Evolutionary conservation across 768 basidiomycete species (phyloP).

Genomic region (Lentinula edodes): DNA sequence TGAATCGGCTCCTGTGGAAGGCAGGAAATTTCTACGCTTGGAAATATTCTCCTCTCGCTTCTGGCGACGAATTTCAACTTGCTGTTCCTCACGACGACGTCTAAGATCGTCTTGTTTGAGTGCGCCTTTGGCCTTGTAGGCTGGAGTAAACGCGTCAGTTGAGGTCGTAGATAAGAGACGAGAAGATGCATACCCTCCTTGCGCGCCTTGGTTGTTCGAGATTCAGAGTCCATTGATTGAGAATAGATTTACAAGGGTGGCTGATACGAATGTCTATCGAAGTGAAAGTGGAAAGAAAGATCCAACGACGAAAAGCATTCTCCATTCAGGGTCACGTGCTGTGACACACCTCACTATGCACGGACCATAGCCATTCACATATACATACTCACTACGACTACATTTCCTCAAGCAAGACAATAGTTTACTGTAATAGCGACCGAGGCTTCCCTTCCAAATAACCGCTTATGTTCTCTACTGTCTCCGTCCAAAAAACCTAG

Average conservation of each 20-base stretch:
- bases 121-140: slow-evolving; percentile 87
- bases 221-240: slow-evolving; percentile 5
- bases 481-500: slow-evolving; percentile 47
- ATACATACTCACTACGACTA: not conserved
- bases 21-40: slow-evolving; percentile 92
- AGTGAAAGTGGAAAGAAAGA: slow-evolving; percentile 2
- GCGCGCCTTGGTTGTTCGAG: slow-evolving; percentile 68
- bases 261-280: not conserved
- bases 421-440: slow-evolving; percentile 7
- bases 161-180: slow-evolving; percentile 19
- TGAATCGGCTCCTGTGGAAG: slow-evolving; percentile 70
- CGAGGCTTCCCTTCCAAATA: slow-evolving; percentile 39
- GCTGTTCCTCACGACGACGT: slow-evolving; percentile 95
- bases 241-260: not conserved
- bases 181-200: slow-evolving; percentile 50
- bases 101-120: slow-evolving; percentile 91
- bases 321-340: not conserved
- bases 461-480: slow-evolving; percentile 51
- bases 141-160: slow-evolving; percentile 43
- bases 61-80: slow-evolving; percentile 97
- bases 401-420: not conserved
- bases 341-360: not conserved
- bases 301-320: not conserved
- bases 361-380: not conserved
- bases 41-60: slow-evolving; percentile 99